Evolutionary conservation across 78 protist species (phyloP).

Genomic region (Protostelium mycophagum): DNA sequence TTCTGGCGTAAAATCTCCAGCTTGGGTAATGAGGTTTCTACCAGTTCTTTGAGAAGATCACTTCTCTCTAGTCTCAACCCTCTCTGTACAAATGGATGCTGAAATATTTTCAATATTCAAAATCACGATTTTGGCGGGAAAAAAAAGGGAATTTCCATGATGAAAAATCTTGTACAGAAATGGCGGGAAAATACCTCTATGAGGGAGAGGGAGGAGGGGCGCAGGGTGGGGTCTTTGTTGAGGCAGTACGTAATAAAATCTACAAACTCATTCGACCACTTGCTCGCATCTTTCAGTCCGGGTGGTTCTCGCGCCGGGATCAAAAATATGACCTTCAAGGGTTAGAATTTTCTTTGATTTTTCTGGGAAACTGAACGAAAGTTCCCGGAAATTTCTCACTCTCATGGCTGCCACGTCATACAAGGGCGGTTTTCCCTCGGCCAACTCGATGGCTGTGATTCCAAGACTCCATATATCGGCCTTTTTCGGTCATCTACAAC

Average conservation of each 20-base stretch:
- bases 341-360: too few relatives aligned
- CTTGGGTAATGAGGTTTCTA: neutral
- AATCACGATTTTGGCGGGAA: neutral
- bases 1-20: neutral
- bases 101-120: neutral
- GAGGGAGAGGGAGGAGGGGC: conserved; percentile 27
- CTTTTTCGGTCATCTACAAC: conserved; percentile 33
- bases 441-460: conserved; percentile 85
- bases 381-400: too few relatives aligned
- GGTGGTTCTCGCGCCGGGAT: conserved; percentile 73
- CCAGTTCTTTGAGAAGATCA: neutral
- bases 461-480: conserved; percentile 87
- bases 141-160: too few relatives aligned
- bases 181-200: neutral
- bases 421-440: conserved; percentile 80
- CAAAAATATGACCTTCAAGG: conserved; percentile 72
- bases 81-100: neutral
- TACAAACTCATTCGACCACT: conserved; percentile 49
- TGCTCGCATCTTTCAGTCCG: conserved; percentile 36
- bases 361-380: too few relatives aligned
- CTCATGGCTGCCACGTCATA: conserved; percentile 30
- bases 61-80: neutral
- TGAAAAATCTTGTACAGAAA: too few relatives aligned
- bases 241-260: conserved; percentile 37
- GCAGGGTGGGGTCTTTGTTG: conserved; percentile 39